phyloP scores from a whole-genome alignment of 2,329 filamentous ascomycete genomes.

The Amphichorda felina region DNA sequence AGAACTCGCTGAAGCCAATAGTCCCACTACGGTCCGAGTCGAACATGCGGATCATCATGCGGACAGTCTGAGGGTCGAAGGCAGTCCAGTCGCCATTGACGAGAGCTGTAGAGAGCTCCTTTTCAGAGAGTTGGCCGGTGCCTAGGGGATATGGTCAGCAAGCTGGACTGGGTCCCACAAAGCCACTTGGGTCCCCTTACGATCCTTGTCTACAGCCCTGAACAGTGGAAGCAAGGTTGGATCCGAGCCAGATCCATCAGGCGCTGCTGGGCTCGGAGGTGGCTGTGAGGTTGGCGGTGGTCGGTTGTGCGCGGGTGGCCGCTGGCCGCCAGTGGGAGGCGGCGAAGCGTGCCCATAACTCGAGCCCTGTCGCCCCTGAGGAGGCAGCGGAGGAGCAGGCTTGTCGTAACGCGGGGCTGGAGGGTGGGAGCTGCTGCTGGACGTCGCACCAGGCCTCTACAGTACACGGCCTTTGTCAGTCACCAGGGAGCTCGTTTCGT shows the following conservation, averaged over 20 bases:
- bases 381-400: conserved; percentile 10
- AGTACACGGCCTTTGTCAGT: conserved; percentile 1
- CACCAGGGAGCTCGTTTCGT: too few relatives aligned
- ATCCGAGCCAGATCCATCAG: conserved; percentile 42
- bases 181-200: conserved; percentile 26
- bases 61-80: conserved; percentile 87
- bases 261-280: conserved; percentile 54
- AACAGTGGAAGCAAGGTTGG: conserved; percentile 77
- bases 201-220: conserved; percentile 77
- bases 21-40: conserved; percentile 81
- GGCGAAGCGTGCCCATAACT: conserved; percentile 6
- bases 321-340: conserved; percentile 13
- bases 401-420: conserved; percentile 5
- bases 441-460: conserved; percentile 2
- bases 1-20: conserved; percentile 93
- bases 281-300: conserved; percentile 48
- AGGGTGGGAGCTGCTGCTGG: conserved; percentile 1
- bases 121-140: conserved; percentile 73
- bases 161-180: not conserved
- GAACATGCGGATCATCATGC: conserved; percentile 99
- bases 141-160: conserved; percentile 24
- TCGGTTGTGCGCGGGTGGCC: conserved; percentile 31
- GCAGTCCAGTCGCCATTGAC: conserved; percentile 94
- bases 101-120: conserved; percentile 76
- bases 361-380: conserved; percentile 27